phyloP scores from a whole-genome alignment of 805 yeast species.

The Pichia ethanolica region DNA sequence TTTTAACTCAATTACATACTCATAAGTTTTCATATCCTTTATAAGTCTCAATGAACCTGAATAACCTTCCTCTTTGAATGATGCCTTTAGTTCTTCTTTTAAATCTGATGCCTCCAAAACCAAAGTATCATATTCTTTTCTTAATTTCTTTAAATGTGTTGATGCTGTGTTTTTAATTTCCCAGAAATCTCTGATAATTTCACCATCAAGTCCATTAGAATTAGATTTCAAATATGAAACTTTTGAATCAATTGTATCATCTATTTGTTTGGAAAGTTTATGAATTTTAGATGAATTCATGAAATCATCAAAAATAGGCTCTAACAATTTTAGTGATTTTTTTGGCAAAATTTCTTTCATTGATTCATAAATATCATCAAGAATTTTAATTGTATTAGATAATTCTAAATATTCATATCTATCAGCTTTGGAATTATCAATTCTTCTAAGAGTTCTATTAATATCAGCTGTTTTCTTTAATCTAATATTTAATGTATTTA shows the following conservation, averaged over 20 bases:
- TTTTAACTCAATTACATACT: slow-evolving; percentile 21
- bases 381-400: slow-evolving; percentile 19
- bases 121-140: slow-evolving; percentile 16
- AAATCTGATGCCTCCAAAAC: slow-evolving; percentile 8
- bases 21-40: slow-evolving; percentile 21
- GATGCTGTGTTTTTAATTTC: slow-evolving; percentile 20
- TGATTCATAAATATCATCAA: slow-evolving; percentile 25
- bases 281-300: slow-evolving; percentile 9
- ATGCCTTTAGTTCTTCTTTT: slow-evolving; percentile 7
- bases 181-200: slow-evolving; percentile 22
- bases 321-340: slow-evolving; percentile 7
- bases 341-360: slow-evolving; percentile 7
- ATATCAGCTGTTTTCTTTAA: slow-evolving; percentile 49
- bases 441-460: slow-evolving; percentile 50
- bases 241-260: slow-evolving; percentile 18
- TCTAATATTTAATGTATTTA: slow-evolving; percentile 27
- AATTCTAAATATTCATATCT: slow-evolving; percentile 24
- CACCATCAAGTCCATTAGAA: slow-evolving; percentile 18
- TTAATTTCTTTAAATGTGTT: slow-evolving; percentile 10
- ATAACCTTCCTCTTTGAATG: slow-evolving; percentile 17
- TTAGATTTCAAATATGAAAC: slow-evolving; percentile 13
- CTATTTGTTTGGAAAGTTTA: slow-evolving; percentile 25
- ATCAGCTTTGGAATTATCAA: slow-evolving; percentile 34
- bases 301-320: slow-evolving; percentile 18
- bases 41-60: slow-evolving; percentile 18